Percentiles rank a stretch among this genome's conserved stretches.
Evolutionary conservation across 345 rosid genomes (phyloP).

Genomic region (Brassica juncea): DNA sequence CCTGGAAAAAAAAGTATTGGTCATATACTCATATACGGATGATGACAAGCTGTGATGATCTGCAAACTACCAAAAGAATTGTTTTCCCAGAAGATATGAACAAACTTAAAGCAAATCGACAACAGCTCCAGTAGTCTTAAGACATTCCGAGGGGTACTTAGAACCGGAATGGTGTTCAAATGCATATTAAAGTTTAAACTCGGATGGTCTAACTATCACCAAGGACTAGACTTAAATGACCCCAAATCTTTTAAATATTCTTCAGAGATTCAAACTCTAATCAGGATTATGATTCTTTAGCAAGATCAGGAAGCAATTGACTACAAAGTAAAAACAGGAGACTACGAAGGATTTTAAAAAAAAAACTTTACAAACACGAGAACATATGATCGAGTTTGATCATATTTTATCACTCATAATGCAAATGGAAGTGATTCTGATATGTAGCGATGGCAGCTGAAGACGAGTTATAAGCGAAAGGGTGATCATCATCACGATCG

Average conservation of each 20-base stretch:
- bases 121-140: background rate
- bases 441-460: constrained; percentile 21
- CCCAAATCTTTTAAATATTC: background rate
- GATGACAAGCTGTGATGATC: background rate
- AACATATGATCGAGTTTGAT: background rate
- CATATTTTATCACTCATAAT: constrained; percentile 25
- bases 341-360: background rate
- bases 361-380: constrained; percentile 9
- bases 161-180: background rate
- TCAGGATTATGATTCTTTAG: background rate
- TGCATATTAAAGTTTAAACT: background rate
- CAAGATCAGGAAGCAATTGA: constrained; percentile 14
- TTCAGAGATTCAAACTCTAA: constrained; percentile 1
- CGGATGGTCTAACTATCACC: background rate
- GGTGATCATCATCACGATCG: constrained; percentile 16
- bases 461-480: constrained; percentile 12
- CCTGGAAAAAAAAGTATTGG: background rate
- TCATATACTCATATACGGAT: background rate
- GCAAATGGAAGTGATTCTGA: constrained; percentile 31
- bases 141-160: background rate
- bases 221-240: background rate
- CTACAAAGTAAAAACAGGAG: constrained; percentile 4
- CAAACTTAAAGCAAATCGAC: background rate
- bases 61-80: background rate
- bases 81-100: background rate